A percentile compares a stretch with the other conserved stretches of the same genome.
Conservation (phyloP, 306 rosid species). For the Acacia melanoxylon region DNA sequence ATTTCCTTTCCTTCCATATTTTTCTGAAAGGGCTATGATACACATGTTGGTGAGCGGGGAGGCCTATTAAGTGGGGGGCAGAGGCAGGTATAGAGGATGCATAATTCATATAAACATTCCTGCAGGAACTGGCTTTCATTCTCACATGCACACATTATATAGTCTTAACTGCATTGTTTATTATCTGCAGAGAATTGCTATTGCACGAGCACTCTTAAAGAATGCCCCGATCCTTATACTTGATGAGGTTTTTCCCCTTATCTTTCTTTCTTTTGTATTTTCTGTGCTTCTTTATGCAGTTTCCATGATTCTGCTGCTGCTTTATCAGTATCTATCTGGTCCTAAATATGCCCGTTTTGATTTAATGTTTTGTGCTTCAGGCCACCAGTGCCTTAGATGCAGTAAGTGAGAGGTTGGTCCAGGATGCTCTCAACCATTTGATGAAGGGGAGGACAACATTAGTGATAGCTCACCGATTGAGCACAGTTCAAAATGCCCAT, state of each 20-base stretch:
- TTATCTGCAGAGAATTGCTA: conserved; percentile 78
- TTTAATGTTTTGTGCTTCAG: conserved; percentile 45
- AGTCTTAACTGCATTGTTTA: conserved; percentile 33
- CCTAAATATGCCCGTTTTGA: conserved; percentile 7
- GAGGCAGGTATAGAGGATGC: conserved; percentile 67
- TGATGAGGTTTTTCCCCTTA: conserved; percentile 58
- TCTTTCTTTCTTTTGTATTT: neutral
- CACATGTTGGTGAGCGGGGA: conserved; percentile 96
- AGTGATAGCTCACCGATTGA: conserved; percentile 90
- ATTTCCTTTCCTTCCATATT: conserved; percentile 13
- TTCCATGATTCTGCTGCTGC: conserved; percentile 21
- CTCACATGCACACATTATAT: neutral
- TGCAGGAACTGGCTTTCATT: neutral
- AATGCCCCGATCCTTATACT: conserved; percentile 88
- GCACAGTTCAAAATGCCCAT: conserved; percentile 90
- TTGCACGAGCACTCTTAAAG: conserved; percentile 89
- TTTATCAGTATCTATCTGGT: neutral
- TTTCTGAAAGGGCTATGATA: conserved; percentile 74
- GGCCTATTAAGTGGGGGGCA: conserved; percentile 95
- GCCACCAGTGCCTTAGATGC: conserved; percentile 96
- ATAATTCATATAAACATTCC: neutral
- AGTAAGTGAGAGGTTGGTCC: conserved; percentile 85
- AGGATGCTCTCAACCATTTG: conserved; percentile 73
- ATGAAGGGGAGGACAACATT: conserved; percentile 90
- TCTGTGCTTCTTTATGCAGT: conserved; percentile 17